Conservation (phyloP, 2,329 filamentous ascomycete species). For the Sporothrix humicola region DNA sequence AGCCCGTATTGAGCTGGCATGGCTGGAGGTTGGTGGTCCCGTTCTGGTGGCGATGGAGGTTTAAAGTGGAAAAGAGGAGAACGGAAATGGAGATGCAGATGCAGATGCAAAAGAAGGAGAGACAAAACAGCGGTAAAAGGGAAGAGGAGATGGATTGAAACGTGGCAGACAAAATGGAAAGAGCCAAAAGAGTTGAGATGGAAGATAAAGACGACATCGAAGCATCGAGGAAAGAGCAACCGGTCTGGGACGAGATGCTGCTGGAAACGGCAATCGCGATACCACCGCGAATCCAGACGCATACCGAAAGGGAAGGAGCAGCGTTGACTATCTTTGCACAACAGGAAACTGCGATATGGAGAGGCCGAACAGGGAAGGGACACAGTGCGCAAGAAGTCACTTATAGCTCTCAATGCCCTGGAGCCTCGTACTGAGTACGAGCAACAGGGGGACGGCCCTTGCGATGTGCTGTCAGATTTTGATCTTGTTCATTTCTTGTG, state of each 20-base stretch:
- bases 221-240: slow-evolving; percentile 1
- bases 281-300: neutral
- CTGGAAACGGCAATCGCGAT: slow-evolving; percentile 3
- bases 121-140: neutral
- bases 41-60: neutral
- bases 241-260: slow-evolving; percentile 3
- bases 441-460: neutral
- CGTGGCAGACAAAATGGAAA: neutral
- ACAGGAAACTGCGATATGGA: slow-evolving; percentile 22
- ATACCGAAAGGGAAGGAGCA: slow-evolving; percentile 20
- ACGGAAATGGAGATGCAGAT: neutral
- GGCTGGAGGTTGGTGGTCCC: neutral
- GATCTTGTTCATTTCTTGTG: slow-evolving; percentile 1
- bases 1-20: slow-evolving; percentile 17
- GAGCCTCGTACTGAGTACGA: neutral
- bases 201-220: neutral
- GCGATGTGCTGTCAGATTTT: slow-evolving; percentile 12
- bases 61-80: slow-evolving; percentile 1
- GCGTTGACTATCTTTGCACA: slow-evolving; percentile 5
- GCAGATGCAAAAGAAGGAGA: neutral
- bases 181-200: neutral
- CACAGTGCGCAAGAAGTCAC: slow-evolving; percentile 19
- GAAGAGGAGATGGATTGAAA: no score
- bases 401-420: neutral
- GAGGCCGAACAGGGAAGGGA: slow-evolving; percentile 13